Conservation (phyloP, 2,329 filamentous ascomycete species). For the Colletotrichum sp. region DNA sequence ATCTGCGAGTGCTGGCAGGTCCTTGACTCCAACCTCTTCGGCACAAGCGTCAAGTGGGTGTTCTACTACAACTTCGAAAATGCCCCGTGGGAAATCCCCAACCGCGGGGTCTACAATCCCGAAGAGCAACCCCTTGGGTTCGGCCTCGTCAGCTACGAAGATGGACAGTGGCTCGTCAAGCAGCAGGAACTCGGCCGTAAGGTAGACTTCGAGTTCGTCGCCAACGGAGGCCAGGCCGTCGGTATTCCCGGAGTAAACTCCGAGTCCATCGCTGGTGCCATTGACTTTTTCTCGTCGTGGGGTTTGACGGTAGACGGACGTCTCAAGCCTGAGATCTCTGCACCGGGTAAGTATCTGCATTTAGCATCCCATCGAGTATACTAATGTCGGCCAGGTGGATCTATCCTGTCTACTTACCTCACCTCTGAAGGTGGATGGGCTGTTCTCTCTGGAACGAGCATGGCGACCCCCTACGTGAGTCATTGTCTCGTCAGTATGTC, state of each 20-base stretch:
- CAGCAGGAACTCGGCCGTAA: neutral
- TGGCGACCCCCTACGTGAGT: constrained; percentile 55
- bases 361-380: rapidly evolving
- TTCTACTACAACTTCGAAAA: constrained; percentile 4
- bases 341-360: constrained; percentile 42
- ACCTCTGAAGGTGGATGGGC: constrained; percentile 29
- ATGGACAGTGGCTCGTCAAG: constrained; percentile 1
- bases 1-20: neutral
- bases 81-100: neutral
- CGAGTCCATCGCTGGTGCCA: neutral
- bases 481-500: rapidly evolving
- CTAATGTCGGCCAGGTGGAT: constrained; percentile 36
- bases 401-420: constrained; percentile 63
- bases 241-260: neutral
- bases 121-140: neutral
- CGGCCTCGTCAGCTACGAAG: constrained; percentile 1
- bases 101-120: neutral
- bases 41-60: neutral
- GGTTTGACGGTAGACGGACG: constrained; percentile 64
- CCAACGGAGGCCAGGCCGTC: neutral
- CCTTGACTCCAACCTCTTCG: neutral
- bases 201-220: neutral
- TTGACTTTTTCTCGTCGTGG: constrained; percentile 59
- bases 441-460: constrained; percentile 62
- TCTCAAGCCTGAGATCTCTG: constrained; percentile 58